These are phyloP conservation scores for Colletotrichum sp. DNA, from an alignment of 2,329 filamentous ascomycete genomes.

Conservation along the genomic window DNA sequence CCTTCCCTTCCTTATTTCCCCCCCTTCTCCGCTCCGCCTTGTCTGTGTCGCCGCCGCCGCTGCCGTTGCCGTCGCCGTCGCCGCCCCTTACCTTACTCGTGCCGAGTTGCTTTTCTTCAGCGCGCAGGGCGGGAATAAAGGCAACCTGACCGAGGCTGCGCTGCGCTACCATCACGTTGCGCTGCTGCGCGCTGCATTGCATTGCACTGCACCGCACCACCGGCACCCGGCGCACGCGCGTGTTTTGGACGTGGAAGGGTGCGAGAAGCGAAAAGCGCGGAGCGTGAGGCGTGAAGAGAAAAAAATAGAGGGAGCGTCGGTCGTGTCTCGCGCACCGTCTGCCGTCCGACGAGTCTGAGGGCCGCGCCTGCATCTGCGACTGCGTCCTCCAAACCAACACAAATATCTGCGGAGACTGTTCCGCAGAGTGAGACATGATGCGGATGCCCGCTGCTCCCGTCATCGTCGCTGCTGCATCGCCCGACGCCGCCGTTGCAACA, in stretches of 20 bases:
- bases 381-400: not conserved
- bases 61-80: not conserved
- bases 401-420: not conserved
- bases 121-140: not conserved
- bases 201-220: not conserved
- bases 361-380: not conserved
- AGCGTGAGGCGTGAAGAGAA: not conserved
- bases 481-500: not conserved
- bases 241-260: not conserved
- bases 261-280: not conserved
- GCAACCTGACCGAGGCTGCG: not conserved
- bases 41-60: not conserved
- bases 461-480: not conserved
- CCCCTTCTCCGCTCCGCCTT: not conserved
- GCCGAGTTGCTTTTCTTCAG: not conserved
- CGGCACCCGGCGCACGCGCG: not conserved
- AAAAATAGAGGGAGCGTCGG: not conserved
- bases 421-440: constrained; percentile 17
- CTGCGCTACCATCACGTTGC: not conserved
- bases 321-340: not conserved
- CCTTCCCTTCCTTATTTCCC: not conserved
- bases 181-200: not conserved
- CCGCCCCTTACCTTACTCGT: constrained; percentile 2
- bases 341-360: not conserved
- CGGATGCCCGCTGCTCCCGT: constrained; percentile 13